Evolutionary conservation across 2,329 filamentous ascomycete species (phyloP), one percentile per base, ranked within the genome.

Genomic region (Exophiala lecanii-corni): DNA sequence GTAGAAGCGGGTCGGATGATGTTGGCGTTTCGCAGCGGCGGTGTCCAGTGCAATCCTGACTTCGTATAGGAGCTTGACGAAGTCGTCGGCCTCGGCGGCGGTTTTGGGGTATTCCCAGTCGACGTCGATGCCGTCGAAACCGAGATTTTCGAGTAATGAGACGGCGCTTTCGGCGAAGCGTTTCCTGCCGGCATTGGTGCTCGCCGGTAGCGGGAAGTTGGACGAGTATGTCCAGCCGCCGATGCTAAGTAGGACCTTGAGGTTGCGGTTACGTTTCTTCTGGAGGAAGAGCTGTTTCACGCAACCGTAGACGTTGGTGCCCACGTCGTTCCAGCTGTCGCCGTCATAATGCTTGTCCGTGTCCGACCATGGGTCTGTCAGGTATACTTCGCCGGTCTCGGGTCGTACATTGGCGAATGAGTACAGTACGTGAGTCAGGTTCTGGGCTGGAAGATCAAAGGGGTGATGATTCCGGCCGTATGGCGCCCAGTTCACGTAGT

Each of bases 401-500:
- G 81, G 74, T 3, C 79, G 76, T 45, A 95, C 78, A 61, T 96
- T 94, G 59, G 87, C 91, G 66, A 97, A 97, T 12, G 89, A 76
- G 57, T 96, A 96, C 12, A 96, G 78, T 3, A 97, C 68, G 59
- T 97, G 91, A 0, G 89, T 97, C 31, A 96, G 76, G 43, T 86
- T 84, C 41, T 89, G 78, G 3, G 75, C 80, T 0, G 86, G 86
- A 4, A 97, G 75, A 60, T 94, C 81, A 59, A 94, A 84, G 0
- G 89, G 89, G n/a, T 81, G 76, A 61, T 92, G 84, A 57, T 91
- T 84, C 42, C 89, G 81, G 28, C 73, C 87, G 64, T 96, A 96
- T 55, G 94, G 91, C 51, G 86, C 69, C 69, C 67, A 71, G 50
- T 71, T 69, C 20, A 69, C 68, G 51, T 64, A 72, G 54, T 71